phyloP scores from a whole-genome alignment of 2,329 filamentous ascomycete species.

The Colletotrichum orchidophilum region DNA sequence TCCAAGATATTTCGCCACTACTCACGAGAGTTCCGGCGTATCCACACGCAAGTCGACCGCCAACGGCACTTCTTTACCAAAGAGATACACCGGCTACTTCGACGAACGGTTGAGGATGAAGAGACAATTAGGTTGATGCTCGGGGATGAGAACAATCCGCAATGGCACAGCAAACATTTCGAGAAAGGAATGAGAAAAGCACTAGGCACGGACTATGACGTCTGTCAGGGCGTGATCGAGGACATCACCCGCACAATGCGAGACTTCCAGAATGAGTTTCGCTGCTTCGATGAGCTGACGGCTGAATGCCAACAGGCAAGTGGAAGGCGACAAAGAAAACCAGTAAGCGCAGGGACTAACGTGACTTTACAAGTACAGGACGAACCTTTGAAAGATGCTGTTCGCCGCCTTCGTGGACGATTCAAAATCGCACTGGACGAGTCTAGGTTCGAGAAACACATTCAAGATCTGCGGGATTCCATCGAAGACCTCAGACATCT shows the following conservation, averaged over 20 bases:
- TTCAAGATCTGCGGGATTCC: neutral
- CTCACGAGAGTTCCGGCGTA: neutral
- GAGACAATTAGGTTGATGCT: neutral
- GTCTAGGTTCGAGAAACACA: neutral
- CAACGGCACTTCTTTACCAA: constrained; percentile 8
- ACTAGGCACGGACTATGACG: neutral
- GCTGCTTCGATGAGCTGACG: neutral
- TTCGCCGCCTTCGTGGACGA: neutral
- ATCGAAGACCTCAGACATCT: neutral
- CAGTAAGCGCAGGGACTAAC: neutral
- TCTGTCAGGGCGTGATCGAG: neutral
- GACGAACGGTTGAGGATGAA: neutral
- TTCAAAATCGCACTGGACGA: neutral
- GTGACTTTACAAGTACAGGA: accelerated
- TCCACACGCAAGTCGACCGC: neutral
- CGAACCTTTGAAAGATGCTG: neutral
- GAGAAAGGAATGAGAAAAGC: neutral
- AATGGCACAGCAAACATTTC: neutral
- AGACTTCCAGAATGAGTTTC: neutral
- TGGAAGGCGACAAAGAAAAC: neutral
- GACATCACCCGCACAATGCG: neutral
- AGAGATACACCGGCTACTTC: constrained; percentile 6
- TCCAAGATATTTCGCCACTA: neutral
- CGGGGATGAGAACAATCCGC: neutral
- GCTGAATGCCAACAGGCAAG: neutral